phyloP scores from a whole-genome alignment of 768 basidiomycete species.

The Lactifluus volemus region DNA sequence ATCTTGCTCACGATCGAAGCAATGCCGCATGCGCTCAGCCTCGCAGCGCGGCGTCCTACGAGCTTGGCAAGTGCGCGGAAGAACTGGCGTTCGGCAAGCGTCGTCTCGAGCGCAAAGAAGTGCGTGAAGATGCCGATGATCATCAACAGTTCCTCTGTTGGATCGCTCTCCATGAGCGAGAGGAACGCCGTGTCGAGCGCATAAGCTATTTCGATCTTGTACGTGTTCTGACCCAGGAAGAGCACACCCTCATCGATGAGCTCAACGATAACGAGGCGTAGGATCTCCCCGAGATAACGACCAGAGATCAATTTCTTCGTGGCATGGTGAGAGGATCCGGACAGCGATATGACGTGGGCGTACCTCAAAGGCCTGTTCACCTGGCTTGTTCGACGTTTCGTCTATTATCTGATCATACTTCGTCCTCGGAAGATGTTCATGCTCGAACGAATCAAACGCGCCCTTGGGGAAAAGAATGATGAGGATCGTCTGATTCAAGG shows the following conservation, averaged over 20 bases:
- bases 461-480: constrained; percentile 42
- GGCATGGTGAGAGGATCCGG: not conserved
- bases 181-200: constrained; percentile 95
- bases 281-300: constrained; percentile 91
- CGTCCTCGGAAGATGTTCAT: constrained; percentile 90
- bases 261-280: constrained; percentile 91
- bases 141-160: constrained; percentile 94
- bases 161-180: constrained; percentile 95
- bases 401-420: constrained; percentile 93
- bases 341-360: constrained; percentile 14
- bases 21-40: constrained; percentile 91
- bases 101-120: constrained; percentile 95
- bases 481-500: not conserved
- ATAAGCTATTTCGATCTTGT: constrained; percentile 93
- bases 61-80: constrained; percentile 90
- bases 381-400: constrained; percentile 91
- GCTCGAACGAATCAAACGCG: constrained; percentile 93
- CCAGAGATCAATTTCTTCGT: constrained; percentile 87
- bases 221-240: constrained; percentile 97
- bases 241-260: constrained; percentile 95
- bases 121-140: constrained; percentile 95
- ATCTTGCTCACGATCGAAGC: constrained; percentile 94
- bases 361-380: constrained; percentile 90
- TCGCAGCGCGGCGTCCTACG: constrained; percentile 82
- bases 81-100: constrained; percentile 92